Percentiles rank a stretch among this genome's conserved stretches.
Conservation (phyloP, 2,329 filamentous ascomycete genomes). For the Aureobasidium mangrovei region DNA sequence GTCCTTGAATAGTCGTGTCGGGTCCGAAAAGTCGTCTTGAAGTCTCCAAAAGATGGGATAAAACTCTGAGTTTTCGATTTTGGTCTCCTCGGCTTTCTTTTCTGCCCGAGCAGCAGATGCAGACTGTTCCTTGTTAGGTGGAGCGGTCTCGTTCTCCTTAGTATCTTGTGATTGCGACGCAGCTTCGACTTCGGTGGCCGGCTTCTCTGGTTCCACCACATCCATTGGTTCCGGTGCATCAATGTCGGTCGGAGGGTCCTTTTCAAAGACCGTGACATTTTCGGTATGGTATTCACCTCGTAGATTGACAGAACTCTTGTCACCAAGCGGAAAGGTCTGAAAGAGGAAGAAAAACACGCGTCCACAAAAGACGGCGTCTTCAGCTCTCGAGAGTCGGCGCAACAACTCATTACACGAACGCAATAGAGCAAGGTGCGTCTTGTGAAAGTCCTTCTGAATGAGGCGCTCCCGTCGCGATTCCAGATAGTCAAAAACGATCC, state of each 20-base stretch:
- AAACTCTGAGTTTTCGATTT: conserved; percentile 58
- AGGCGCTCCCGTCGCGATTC: conserved; percentile 88
- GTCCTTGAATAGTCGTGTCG: conserved; percentile 63
- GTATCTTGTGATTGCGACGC: conserved; percentile 17
- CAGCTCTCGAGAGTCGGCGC: conserved; percentile 84
- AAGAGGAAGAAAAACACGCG: conserved; percentile 98
- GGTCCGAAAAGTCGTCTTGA: conserved; percentile 85
- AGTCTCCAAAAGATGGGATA: conserved; percentile 94
- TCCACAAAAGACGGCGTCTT: conserved; percentile 95
- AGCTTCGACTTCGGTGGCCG: conserved; percentile 23
- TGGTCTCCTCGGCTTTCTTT: conserved; percentile 36
- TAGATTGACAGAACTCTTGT: conserved; percentile 94
- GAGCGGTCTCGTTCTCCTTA: background rate
- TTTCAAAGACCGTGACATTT: conserved; percentile 81
- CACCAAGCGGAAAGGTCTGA: conserved; percentile 91
- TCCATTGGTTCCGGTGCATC: conserved; percentile 13
- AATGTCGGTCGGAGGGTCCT: background rate
- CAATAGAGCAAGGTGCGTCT: conserved; percentile 83
- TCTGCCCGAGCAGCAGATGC: conserved; percentile 14
- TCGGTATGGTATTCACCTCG: conserved; percentile 93
- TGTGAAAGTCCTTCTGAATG: conserved; percentile 67
- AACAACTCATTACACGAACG: conserved; percentile 90
- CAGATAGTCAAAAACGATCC: conserved; percentile 86
- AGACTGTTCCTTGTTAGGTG: conserved; percentile 20
- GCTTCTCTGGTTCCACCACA: conserved; percentile 14